phyloP scores from a whole-genome alignment of 345 rosid genomes.

The Moringa oleifera region DNA sequence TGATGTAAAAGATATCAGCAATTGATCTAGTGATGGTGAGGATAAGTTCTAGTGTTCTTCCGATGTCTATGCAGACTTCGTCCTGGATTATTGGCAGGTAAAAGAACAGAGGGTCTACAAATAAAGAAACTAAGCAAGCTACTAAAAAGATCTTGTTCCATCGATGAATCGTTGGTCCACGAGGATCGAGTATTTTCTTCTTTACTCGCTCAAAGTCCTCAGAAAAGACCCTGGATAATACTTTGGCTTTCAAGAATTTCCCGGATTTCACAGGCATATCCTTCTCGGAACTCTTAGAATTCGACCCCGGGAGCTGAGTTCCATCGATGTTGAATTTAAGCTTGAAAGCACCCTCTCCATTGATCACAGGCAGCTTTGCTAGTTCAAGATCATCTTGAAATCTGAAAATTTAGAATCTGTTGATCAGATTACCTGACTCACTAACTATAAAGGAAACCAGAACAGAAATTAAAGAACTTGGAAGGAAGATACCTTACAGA shows the following conservation, averaged over 20 bases:
- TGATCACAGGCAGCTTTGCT: constrained; percentile 28
- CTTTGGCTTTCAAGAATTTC: constrained; percentile 61
- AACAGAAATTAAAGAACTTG: constrained; percentile 5
- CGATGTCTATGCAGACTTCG: constrained; percentile 56
- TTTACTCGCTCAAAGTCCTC: constrained; percentile 64
- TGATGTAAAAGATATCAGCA: constrained; percentile 64
- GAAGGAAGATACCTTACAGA: constrained; percentile 55
- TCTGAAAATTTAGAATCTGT: constrained; percentile 25
- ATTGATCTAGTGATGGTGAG: constrained; percentile 62
- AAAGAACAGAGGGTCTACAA: constrained; percentile 79
- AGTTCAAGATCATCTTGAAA: constrained; percentile 53
- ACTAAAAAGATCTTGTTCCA: constrained; percentile 77
- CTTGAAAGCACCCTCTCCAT: constrained; percentile 38
- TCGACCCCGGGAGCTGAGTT: constrained; percentile 31
- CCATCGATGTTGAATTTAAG: constrained; percentile 44
- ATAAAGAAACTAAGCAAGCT: constrained; percentile 68
- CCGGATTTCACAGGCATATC: constrained; percentile 18
- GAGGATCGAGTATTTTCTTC: constrained; percentile 69
- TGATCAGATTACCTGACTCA: not conserved
- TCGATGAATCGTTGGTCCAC: constrained; percentile 46
- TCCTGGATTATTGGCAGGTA: constrained; percentile 51
- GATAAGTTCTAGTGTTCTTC: constrained; percentile 43
- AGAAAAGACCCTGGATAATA: constrained; percentile 66
- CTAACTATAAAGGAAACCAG: too few relatives aligned
- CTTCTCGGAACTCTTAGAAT: constrained; percentile 22